Conservation (phyloP, 140 eudicot species). For the Stevia rebaudiana region DNA sequence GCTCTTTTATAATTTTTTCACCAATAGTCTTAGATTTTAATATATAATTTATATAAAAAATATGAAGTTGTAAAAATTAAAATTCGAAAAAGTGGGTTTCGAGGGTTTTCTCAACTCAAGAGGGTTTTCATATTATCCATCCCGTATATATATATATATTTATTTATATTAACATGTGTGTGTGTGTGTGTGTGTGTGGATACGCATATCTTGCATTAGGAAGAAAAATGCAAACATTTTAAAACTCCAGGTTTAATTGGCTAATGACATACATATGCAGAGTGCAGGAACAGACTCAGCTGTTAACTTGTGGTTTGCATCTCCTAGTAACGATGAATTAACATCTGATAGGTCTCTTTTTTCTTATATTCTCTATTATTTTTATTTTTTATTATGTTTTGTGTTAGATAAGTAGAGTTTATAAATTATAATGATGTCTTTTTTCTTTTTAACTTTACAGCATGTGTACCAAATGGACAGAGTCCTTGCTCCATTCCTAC, state of each 20-base stretch:
- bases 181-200: no score
- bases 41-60: no score
- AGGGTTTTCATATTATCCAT: no score
- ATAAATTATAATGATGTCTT: neutral
- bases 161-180: no score
- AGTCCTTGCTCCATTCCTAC: conserved; percentile 64
- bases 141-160: no score
- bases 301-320: conserved; percentile 82
- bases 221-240: neutral
- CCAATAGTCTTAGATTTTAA: no score
- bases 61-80: no score
- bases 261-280: conserved; percentile 42
- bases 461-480: conserved; percentile 32
- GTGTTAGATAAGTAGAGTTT: neutral
- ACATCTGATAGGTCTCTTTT: conserved; percentile 50
- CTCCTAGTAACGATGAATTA: conserved; percentile 41
- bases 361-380: neutral
- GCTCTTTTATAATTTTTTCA: no score
- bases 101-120: no score
- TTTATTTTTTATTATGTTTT: neutral
- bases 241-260: conserved; percentile 10
- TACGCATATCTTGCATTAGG: no score
- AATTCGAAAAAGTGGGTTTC: no score
- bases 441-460: conserved; percentile 27
- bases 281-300: conserved; percentile 98